phyloP scores from a whole-genome alignment of 192 early-diverging fungal genomes.

The Thoreauomyces humboldtii region DNA sequence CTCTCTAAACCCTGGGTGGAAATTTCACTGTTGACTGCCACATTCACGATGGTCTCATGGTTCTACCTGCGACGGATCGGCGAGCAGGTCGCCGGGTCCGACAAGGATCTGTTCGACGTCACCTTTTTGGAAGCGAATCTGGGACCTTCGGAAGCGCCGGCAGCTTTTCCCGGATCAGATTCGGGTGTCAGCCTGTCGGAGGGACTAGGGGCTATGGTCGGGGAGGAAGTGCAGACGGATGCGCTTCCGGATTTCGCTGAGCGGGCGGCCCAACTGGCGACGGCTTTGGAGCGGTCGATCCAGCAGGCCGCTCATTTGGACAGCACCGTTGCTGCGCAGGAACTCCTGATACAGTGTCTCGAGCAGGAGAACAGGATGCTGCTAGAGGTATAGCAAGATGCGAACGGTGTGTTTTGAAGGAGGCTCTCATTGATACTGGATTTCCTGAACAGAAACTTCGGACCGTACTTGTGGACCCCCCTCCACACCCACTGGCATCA shows the following conservation, averaged over 20 bases:
- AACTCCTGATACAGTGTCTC: neutral
- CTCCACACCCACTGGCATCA: no score
- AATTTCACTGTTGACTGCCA: conserved; percentile 4
- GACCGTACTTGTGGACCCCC: no score
- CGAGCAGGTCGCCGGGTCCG: neutral
- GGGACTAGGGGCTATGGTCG: neutral
- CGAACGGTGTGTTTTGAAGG: no score
- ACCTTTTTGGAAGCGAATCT: neutral
- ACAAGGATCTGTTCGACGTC: neutral
- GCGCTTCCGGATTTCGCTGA: neutral
- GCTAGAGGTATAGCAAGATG: no score
- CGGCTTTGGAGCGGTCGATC: conserved; percentile 11
- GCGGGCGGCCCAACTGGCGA: conserved; percentile 13
- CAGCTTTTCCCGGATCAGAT: neutral
- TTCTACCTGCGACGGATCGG: conserved; percentile 12
- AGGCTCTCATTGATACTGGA: no score
- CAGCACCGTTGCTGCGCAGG: neutral
- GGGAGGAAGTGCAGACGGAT: neutral
- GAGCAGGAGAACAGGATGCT: conserved; percentile 22
- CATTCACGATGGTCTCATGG: conserved; percentile 14
- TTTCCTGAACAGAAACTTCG: no score
- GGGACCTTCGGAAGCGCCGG: neutral
- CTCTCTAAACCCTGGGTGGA: conserved; percentile 26
- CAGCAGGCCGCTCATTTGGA: conserved; percentile 3
- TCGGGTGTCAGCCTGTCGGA: neutral